Base-by-base conservation (phyloP, 1,139 yeast genomes). In the Diutina sp. region DNA sequence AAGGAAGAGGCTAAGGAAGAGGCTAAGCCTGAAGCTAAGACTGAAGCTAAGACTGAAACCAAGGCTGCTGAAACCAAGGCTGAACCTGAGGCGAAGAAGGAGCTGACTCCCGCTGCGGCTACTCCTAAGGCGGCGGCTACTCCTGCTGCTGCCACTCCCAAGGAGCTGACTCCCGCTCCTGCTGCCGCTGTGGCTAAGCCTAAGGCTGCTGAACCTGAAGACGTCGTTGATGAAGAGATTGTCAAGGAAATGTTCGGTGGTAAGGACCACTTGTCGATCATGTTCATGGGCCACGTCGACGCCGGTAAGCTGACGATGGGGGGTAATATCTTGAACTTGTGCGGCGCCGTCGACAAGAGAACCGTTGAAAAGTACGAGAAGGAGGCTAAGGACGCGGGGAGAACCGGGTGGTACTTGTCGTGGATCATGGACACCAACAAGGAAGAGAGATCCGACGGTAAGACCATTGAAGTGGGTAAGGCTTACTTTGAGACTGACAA, bases 221-320 rank as follows among this genome's bases (percentile, higher is more conserved):
- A 87, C 46, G 84, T 83, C 67, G 80, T 93, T 60, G 99, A 93
- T 68, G 87, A 88, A 67, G 96, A 87, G 65, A 83, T 90, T 60
- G 89, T 93, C 62, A 85, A 81, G 58, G 99, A 93, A 65, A 74
- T 95, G 86, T 95, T 90, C 68, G 98, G 97, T 60, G 96, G 95
- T 66, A 95, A 95, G 72, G 98, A 91, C 69, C 99, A 95, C 73
- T 83, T 93, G 67, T 90, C 97, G 45, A 87, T 93, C 66, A 90
- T 93, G 66, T 93, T 93, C 73, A 95, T 93, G 98, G 99, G 99
- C 64, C 99, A 93, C 70, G 99, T 93, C 65, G 99, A 93, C 79
- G 99, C 99, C 51, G 99, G 99, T 69, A 93, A 93, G 73, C 90
- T 97, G 57, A 93, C 99, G 61, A 90, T 95, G 97, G 99, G 99